phyloP scores from a whole-genome alignment of 805 yeast genomes.

The Cyberlindnera xylosilytica region DNA sequence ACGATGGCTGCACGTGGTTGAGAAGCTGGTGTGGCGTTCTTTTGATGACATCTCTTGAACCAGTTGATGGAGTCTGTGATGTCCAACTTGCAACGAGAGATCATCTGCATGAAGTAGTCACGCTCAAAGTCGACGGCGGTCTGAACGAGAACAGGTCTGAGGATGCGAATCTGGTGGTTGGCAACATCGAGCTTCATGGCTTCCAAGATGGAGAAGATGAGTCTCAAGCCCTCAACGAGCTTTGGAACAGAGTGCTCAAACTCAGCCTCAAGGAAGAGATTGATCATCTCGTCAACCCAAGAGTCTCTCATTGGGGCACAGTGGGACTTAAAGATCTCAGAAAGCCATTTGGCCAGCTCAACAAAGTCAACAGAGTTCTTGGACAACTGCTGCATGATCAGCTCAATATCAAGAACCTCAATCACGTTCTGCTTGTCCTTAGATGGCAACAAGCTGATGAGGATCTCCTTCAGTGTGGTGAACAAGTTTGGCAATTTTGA shows the following conservation, averaged over 20 bases:
- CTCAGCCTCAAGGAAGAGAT: conserved; percentile 37
- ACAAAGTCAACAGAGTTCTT: conserved; percentile 73
- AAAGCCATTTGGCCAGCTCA: conserved; percentile 69
- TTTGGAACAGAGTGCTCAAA: conserved; percentile 31
- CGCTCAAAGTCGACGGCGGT: conserved; percentile 88
- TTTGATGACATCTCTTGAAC: conserved; percentile 18
- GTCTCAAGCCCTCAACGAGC: conserved; percentile 72
- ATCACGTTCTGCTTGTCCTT: conserved; percentile 66
- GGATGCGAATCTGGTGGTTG: conserved; percentile 84
- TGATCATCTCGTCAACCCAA: conserved; percentile 82
- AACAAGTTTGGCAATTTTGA: conserved; percentile 60
- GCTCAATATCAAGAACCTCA: conserved; percentile 72
- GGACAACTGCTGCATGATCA: conserved; percentile 70
- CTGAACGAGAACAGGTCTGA: conserved; percentile 80
- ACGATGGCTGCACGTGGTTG: conserved; percentile 39
- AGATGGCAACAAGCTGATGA: conserved; percentile 71
- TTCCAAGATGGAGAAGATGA: conserved; percentile 79
- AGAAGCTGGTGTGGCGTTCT: conserved; percentile 15
- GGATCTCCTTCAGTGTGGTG: conserved; percentile 72
- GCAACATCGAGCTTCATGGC: conserved; percentile 96
- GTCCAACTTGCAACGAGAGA: conserved; percentile 35
- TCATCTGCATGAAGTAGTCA: conserved; percentile 76
- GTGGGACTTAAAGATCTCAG: conserved; percentile 75
- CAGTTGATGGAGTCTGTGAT: conserved; percentile 29
- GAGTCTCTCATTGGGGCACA: conserved; percentile 95